Base-by-base conservation (phyloP, 805 yeast genomes). In the Schizosaccharomyces octosporus region DNA sequence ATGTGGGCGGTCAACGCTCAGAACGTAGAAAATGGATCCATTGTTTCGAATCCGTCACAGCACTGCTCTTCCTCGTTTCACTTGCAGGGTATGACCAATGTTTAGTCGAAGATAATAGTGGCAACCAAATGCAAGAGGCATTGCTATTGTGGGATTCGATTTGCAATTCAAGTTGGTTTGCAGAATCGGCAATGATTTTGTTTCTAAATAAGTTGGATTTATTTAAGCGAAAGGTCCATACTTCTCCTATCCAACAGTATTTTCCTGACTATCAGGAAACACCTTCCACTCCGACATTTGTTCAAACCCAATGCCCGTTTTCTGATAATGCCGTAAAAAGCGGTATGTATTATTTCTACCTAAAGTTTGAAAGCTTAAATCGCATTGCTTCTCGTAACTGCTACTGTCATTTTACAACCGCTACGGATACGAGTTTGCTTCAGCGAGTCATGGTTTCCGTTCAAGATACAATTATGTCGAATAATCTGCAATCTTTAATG, bases 21-120 rank as follows among this genome's bases (percentile, higher is more conserved):
- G 95, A 86, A 72, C 78, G 95, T 62, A 85, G 85, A 67, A 85
- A 86, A 70, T 86, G 95, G 95, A 86, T 86, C 63, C 88, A 86
- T 71, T 86, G 94, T 68, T 86, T 86, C 67, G 90, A 86, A 70
- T 84, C 85, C 66, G 94, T 86, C 32, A 82, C 93, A 0, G 76
- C 84, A 59, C 81, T 86, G 55, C 83, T 86, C 63, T 86, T 85
- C 68, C 84, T 94, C 70, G 93, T 85, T 24, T 85, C 95, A 0
- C 71, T 86, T 59, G 80, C 87, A 1, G 94, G 86, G 68, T 86
- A 86, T 69, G 94, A 85, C 70, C 94, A 85, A 70, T 80, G 79
- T 4, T 71, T 86, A 63, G 71, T 84, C 63, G 95, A 84, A 70
- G 85, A 83, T 64, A 77, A 79, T 54, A 45, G 76, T 13, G 84